Evolutionary conservation across 768 basidiomycete species (phyloP).

Genomic region (Russula sp.): DNA sequence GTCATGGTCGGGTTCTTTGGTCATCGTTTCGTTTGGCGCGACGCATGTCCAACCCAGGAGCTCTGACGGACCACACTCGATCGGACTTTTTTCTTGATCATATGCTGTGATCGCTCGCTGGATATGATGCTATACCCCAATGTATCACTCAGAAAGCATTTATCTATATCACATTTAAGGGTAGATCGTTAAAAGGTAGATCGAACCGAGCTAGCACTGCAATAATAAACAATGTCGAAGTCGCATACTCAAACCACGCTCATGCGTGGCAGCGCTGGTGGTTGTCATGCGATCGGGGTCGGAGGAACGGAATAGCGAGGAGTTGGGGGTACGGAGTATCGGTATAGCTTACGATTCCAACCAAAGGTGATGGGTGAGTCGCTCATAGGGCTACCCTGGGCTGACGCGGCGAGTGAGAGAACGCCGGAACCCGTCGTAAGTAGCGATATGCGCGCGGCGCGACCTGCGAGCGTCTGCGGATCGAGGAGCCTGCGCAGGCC

Average conservation of each 20-base stretch:
- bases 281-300: conserved; percentile 13
- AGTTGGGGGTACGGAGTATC: conserved; percentile 17
- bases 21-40: too few relatives aligned
- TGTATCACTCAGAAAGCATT: not conserved
- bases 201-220: not conserved
- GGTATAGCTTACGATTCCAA: conserved; percentile 15
- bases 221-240: not conserved
- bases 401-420: conserved; percentile 26
- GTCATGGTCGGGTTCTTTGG: too few relatives aligned
- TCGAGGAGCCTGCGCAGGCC: conserved; percentile 28
- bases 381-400: conserved; percentile 20
- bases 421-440: conserved; percentile 26
- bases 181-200: not conserved
- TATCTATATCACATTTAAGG: not conserved
- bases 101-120: too few relatives aligned
- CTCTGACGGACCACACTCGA: too few relatives aligned
- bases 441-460: conserved; percentile 25
- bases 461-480: conserved; percentile 27
- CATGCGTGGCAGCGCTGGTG: not conserved
- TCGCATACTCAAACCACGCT: not conserved
- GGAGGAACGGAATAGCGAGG: conserved; percentile 18
- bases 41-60: too few relatives aligned
- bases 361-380: conserved; percentile 15
- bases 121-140: too few relatives aligned
- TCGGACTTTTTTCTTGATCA: too few relatives aligned